Evolutionary conservation across 768 basidiomycete genomes (phyloP).

Genomic region (Lepiota subincarnata): DNA sequence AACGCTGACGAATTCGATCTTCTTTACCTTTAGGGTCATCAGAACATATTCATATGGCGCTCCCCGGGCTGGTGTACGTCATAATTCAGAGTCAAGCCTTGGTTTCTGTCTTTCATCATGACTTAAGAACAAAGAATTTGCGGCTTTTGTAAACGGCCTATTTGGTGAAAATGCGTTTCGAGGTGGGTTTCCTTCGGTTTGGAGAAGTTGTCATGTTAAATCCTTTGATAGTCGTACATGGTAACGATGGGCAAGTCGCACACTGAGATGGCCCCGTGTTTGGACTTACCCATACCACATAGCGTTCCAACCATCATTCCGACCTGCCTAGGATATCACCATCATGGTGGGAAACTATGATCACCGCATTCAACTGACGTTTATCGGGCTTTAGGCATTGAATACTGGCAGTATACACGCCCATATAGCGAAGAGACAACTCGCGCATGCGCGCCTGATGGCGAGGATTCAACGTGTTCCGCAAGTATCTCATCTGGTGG

Average conservation of each 20-base stretch:
- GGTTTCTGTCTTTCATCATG: neutral
- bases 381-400: conserved; percentile 32
- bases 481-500: conserved; percentile 43
- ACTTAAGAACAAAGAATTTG: conserved; percentile 41
- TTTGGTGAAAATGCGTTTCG: conserved; percentile 39
- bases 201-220: neutral
- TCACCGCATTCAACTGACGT: neutral
- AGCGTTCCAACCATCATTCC: conserved; percentile 54
- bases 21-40: conserved; percentile 22
- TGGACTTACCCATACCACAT: neutral
- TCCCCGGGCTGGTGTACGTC: conserved; percentile 42
- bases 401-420: conserved; percentile 46
- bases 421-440: conserved; percentile 40
- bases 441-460: conserved; percentile 36
- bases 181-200: conserved; percentile 25
- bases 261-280: neutral
- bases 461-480: conserved; percentile 48
- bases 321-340: conserved; percentile 43
- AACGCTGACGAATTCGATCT: neutral
- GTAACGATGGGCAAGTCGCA: conserved; percentile 39
- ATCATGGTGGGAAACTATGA: conserved; percentile 36
- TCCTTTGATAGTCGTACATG: conserved; percentile 39
- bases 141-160: conserved; percentile 38
- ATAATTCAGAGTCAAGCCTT: neutral
- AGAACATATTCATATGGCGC: conserved; percentile 49